These are phyloP conservation scores for Ogataea henricii DNA, from an alignment of 805 yeast species.

Conservation along the genomic window DNA sequence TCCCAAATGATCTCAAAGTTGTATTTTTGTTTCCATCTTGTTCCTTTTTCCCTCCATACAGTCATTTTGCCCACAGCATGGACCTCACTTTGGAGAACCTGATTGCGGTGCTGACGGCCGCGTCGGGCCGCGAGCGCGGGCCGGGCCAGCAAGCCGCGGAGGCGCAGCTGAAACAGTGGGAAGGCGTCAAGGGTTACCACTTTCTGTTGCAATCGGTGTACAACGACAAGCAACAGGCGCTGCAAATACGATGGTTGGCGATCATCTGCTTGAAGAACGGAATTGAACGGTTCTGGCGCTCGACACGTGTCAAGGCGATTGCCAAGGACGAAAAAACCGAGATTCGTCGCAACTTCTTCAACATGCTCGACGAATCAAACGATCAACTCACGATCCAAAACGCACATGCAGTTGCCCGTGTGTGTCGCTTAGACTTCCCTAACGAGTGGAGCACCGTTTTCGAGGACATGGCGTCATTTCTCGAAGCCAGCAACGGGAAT, in stretches of 20 bases:
- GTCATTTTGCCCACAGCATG: constrained; percentile 10
- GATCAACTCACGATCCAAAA: constrained; percentile 77
- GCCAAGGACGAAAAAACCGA: constrained; percentile 67
- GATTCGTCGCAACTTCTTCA: constrained; percentile 60
- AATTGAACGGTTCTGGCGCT: constrained; percentile 81
- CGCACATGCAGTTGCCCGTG: constrained; percentile 78
- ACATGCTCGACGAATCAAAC: constrained; percentile 64
- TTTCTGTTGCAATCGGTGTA: constrained; percentile 50
- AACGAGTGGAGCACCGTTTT: constrained; percentile 81
- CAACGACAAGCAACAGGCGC: constrained; percentile 55
- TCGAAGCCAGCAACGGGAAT: constrained; percentile 50
- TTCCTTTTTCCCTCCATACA: too few species aligned
- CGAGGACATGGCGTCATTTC: constrained; percentile 53
- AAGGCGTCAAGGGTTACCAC: constrained; percentile 45
- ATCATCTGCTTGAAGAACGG: constrained; percentile 88
- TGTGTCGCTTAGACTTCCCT: constrained; percentile 85
- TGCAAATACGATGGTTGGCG: constrained; percentile 82
- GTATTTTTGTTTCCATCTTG: neutral
- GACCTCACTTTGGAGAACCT: constrained; percentile 32
- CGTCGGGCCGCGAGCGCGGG: constrained; percentile 52
- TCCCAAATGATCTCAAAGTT: neutral
- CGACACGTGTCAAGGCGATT: constrained; percentile 54
- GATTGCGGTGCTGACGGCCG: constrained; percentile 46
- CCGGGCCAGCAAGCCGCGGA: constrained; percentile 66
- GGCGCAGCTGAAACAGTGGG: constrained; percentile 69